A percentile compares a stretch with the other conserved stretches of the same genome.
These are phyloP conservation scores for Sporothrix mexicana DNA, from an alignment of 2,329 filamentous ascomycete genomes.

Conservation along the genomic window DNA sequence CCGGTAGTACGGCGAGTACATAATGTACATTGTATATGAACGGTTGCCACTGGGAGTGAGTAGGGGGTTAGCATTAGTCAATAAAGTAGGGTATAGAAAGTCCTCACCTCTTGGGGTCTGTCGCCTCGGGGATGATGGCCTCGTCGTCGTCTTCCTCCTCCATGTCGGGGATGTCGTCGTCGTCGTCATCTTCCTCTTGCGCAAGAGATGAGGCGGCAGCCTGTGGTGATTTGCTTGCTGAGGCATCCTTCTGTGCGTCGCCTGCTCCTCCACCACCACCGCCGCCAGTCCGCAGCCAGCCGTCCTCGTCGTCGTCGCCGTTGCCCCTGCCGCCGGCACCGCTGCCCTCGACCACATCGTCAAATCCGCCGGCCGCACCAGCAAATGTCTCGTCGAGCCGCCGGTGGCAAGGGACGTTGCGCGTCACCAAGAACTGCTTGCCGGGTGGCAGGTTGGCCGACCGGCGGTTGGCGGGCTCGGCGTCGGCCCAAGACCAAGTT, in stretches of 20 bases:
- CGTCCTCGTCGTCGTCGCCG: slow-evolving; percentile 71
- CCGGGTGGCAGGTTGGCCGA: slow-evolving; percentile 80
- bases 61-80: neutral
- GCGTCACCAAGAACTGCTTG: slow-evolving; percentile 95
- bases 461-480: slow-evolving; percentile 78
- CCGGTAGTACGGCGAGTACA: slow-evolving; percentile 95
- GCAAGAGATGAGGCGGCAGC: slow-evolving; percentile 69
- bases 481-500: slow-evolving; percentile 95
- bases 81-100: neutral
- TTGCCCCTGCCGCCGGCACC: slow-evolving; percentile 61
- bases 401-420: slow-evolving; percentile 91
- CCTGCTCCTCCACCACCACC: neutral
- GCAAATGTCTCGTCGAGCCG: slow-evolving; percentile 93
- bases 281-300: slow-evolving; percentile 89
- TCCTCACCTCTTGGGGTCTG: slow-evolving; percentile 53
- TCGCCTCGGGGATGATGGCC: slow-evolving; percentile 85
- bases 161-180: slow-evolving; percentile 95
- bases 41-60: slow-evolving; percentile 68
- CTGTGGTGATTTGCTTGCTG: slow-evolving; percentile 7
- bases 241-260: neutral
- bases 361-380: slow-evolving; percentile 83
- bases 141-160: slow-evolving; percentile 97
- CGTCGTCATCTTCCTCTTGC: slow-evolving; percentile 74
- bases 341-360: slow-evolving; percentile 74
- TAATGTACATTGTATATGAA: slow-evolving; percentile 98